A percentile compares a stretch with the other conserved stretches of the same genome.
phyloP scores from a whole-genome alignment of 1,284 basidiomycete genomes.

The Ceratobasidium sp. region DNA sequence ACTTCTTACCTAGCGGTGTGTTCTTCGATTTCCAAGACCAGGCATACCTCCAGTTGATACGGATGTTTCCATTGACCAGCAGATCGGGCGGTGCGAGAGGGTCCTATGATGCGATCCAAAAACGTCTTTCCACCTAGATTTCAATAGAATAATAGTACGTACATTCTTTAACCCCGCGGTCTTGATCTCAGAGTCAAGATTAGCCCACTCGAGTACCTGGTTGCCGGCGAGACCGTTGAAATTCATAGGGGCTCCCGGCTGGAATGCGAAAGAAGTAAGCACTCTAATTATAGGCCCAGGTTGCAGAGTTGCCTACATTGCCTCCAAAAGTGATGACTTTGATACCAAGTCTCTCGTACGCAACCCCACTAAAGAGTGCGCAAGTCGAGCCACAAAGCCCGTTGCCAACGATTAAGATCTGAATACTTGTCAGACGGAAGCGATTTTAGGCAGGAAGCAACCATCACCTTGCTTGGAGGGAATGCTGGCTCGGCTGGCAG shows the following conservation, averaged over 20 bases:
- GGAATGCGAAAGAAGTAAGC: background rate
- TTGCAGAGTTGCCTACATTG: constrained; percentile 43
- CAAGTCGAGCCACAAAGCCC: constrained; percentile 70
- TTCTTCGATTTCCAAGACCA: constrained; percentile 33
- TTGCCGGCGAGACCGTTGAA: constrained; percentile 75
- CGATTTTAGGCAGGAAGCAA: background rate
- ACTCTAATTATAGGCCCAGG: background rate
- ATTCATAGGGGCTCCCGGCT: constrained; percentile 58
- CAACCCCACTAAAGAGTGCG: constrained; percentile 68
- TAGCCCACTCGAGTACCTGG: constrained; percentile 68
- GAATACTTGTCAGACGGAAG: constrained; percentile 46
- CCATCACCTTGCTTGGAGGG: constrained; percentile 55
- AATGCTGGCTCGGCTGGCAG: constrained; percentile 62
- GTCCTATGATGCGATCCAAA: background rate
- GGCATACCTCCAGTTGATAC: constrained; percentile 37
- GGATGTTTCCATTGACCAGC: constrained; percentile 35
- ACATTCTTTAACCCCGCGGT: constrained; percentile 60
- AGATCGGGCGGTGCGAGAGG: constrained; percentile 31
- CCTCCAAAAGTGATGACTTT: constrained; percentile 68
- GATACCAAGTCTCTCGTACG: constrained; percentile 65
- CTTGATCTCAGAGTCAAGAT: constrained; percentile 69
- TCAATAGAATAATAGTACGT: too few species aligned
- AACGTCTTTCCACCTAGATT: background rate
- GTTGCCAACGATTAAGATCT: constrained; percentile 51
- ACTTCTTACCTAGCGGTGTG: constrained; percentile 20